These are phyloP conservation scores for Fusarium denticulatum DNA, from an alignment of 2,329 filamentous ascomycete species.

Conservation along the genomic window DNA sequence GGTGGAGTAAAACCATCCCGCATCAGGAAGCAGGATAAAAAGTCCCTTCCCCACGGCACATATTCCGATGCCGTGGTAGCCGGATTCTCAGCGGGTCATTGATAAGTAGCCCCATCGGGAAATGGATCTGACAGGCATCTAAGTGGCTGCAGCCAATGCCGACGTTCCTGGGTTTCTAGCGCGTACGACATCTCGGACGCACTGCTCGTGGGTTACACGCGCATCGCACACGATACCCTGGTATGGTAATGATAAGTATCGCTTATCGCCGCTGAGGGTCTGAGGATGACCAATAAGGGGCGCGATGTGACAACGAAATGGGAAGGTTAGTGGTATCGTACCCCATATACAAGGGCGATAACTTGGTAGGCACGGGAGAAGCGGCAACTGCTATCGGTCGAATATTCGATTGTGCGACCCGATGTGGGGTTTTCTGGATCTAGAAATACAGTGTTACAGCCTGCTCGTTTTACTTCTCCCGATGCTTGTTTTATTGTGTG, in stretches of 20 bases:
- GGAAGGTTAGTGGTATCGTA: not conserved
- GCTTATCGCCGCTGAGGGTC: not conserved
- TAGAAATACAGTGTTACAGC: not conserved
- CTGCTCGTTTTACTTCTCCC: not conserved
- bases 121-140: not conserved
- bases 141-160: not conserved
- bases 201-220: not conserved
- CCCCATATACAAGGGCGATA: not conserved
- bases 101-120: not conserved
- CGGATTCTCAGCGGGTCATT: constrained; percentile 8
- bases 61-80: constrained; percentile 18
- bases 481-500: not conserved
- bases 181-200: not conserved
- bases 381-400: constrained; percentile 3
- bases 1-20: not conserved
- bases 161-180: not conserved
- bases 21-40: constrained; percentile 8
- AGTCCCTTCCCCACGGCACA: constrained; percentile 4
- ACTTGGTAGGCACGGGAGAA: constrained; percentile 2
- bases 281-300: not conserved
- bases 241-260: not conserved
- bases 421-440: not conserved
- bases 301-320: not conserved
- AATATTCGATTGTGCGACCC: not conserved
- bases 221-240: not conserved